Evolutionary conservation across 2,329 filamentous ascomycete genomes (phyloP).

Genomic region (Calonectria honghensis): DNA sequence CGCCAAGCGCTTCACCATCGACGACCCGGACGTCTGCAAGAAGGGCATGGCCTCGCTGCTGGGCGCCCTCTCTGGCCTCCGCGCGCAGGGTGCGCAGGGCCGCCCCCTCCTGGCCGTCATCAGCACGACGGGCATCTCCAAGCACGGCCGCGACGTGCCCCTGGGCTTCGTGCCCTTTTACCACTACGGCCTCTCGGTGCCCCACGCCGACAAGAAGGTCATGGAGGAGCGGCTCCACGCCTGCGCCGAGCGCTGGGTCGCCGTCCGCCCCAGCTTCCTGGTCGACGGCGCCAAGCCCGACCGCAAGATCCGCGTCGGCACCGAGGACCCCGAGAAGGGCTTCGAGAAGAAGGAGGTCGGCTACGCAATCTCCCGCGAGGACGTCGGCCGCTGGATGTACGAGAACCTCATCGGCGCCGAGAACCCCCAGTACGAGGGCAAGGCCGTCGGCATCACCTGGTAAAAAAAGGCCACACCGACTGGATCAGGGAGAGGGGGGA

Average conservation of each 20-base stretch:
- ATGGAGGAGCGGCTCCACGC: conserved; percentile 63
- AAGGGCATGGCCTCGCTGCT: conserved; percentile 61
- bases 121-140: conserved; percentile 65
- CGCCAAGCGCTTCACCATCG: conserved; percentile 54
- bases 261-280: conserved; percentile 62
- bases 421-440: conserved; percentile 51
- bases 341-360: conserved; percentile 62
- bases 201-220: conserved; percentile 68
- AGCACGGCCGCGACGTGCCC: conserved; percentile 57
- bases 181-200: conserved; percentile 60
- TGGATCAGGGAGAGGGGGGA: neutral
- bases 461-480: conserved; percentile 25
- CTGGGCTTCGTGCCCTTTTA: conserved; percentile 67
- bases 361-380: conserved; percentile 64
- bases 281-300: conserved; percentile 51
- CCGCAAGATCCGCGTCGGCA: conserved; percentile 53
- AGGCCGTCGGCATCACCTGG: conserved; percentile 57
- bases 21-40: conserved; percentile 64
- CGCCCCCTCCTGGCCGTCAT: conserved; percentile 61
- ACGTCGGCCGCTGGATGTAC: conserved; percentile 65
- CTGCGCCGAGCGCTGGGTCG: conserved; percentile 57
- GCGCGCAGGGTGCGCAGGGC: conserved; percentile 48
- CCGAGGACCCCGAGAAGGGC: conserved; percentile 59
- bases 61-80: conserved; percentile 54
- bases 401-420: conserved; percentile 58